Evolutionary conservation across 768 basidiomycete genomes (phyloP), one percentile per base, ranked within the genome.

Genomic region (Russula olivacea): DNA sequence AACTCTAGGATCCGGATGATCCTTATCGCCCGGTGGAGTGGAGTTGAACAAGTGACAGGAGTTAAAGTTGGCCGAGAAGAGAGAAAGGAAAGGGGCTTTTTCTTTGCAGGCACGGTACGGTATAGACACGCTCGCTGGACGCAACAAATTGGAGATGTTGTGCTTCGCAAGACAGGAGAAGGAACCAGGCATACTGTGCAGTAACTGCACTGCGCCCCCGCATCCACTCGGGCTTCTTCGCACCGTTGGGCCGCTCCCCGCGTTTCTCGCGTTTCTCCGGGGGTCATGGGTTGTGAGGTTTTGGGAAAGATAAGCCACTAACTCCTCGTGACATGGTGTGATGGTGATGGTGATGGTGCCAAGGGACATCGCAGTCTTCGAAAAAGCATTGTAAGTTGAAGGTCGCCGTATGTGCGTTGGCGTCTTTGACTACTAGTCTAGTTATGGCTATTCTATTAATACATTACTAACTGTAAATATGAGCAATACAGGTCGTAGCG

Each of bases 221-320:
- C 56, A 48, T 32, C 61, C 53, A 41, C n/a, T n/a, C n/a, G n/a
- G n/a, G n/a, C 34, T 36, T 34, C 34, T 36, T 36, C 36, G 38
- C 38, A 40, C 32, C 32, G 32, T 32, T 32, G 32, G 25, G 15
- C 45, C 57, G 25, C 32, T 8, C 32, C 32, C 32, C 32, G 32
- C 32, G 32, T 32, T 32, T 30, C 21, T 10, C 15, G 9, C 3
- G 15, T 36, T 36, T 40, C 38, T 7, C 15, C 38, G 15, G 38
- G 15, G 52, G 57, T 63, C 62, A 63, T 63, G 15, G 52, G 57
- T 63, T 57, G 59, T 63, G 62, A 59, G 62, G 43, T 30, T 40
- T 32, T 28, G 4, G 40, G 36, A 47, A 14, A 47, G 62, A 63
- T 63, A 63, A 63, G 62, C 45, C 36, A 53, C 57, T 21, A 36